Evolutionary conservation across 306 rosid genomes (phyloP).

Genomic region (Vigna nakashimae): DNA sequence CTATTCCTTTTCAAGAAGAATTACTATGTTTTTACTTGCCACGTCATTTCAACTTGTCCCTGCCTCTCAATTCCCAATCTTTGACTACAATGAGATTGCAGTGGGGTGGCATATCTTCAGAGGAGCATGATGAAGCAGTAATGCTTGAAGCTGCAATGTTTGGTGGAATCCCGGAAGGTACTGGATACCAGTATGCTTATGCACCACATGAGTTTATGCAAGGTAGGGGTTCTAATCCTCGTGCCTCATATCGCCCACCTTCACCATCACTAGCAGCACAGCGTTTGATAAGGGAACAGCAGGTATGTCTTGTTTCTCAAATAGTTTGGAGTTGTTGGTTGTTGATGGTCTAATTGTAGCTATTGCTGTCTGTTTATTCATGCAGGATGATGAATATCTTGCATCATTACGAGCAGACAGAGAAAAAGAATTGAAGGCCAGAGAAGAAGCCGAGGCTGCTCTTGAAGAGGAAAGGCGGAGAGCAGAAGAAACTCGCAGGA

Average conservation of each 20-base stretch:
- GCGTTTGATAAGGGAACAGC: slow-evolving; percentile 92
- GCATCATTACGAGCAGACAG: slow-evolving; percentile 90
- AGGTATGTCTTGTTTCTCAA: slow-evolving; percentile 60
- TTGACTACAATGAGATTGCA: slow-evolving; percentile 48
- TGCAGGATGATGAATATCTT: slow-evolving; percentile 95
- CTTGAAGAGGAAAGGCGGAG: slow-evolving; percentile 76
- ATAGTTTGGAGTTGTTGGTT: slow-evolving; percentile 21
- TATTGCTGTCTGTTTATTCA: slow-evolving; percentile 31
- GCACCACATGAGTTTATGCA: slow-evolving; percentile 74
- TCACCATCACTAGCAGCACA: slow-evolving; percentile 88
- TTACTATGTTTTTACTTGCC: slow-evolving; percentile 12
- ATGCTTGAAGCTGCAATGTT: slow-evolving; percentile 99
- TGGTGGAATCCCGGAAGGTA: slow-evolving; percentile 91
- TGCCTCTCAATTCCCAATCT: slow-evolving; percentile 35
- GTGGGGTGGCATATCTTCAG: slow-evolving; percentile 98
- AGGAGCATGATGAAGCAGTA: slow-evolving; percentile 92
- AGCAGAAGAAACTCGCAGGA: slow-evolving; percentile 81
- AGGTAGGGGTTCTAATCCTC: slow-evolving; percentile 51
- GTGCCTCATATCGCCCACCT: slow-evolving; percentile 67
- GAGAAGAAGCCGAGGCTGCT: slow-evolving; percentile 83
- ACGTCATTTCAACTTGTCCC: slow-evolving; percentile 18
- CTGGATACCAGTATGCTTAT: slow-evolving; percentile 65
- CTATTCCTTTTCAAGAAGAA: not conserved
- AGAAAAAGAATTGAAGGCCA: slow-evolving; percentile 82
- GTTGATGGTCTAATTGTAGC: slow-evolving; percentile 28